Base-by-base conservation (phyloP, 2,329 filamentous ascomycete genomes). In the Fusarium sp. region DNA sequence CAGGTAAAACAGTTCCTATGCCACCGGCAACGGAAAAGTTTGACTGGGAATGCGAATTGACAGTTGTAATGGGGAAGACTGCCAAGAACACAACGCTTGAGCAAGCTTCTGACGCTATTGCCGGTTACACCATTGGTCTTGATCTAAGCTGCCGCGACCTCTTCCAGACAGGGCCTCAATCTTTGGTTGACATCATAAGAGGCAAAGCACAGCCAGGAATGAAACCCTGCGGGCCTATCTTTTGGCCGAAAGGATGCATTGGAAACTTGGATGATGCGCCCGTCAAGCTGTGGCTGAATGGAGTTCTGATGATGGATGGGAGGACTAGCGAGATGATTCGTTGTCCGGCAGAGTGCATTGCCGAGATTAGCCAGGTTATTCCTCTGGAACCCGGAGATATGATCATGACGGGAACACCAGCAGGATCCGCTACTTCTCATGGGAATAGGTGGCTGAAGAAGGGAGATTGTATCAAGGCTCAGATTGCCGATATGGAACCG, bases 131-230 rank as follows among this genome's bases (percentile, higher is more conserved):
- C 2, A 38, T 60, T 6, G n/a, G 40, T 3, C 40, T 38, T 7
- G 26, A 45, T 26, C 49, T 55, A 4, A 38, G 57, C 15, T 55
- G 57, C 6, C 57, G 40, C 2, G 37, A 42, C 26, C 45, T 59
- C 6, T 59, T 59, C 18, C 35, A 58, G 13, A 20, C 40, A 9
- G 55, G 55, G 2, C 35, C 55, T 15, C 27, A n/a, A 6, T 27
- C 7, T 4, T 41, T 58, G 17, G 41, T 42, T 7, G 55, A 58
- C 17, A 58, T 58, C 3, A 40, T 58, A 1, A 35, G 55, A 4
- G 55, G 55, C n/a, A 58, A 58, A 11, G 55, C 55, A 8, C 55
- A 58, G n/a, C 55, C 55, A 8, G 55, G 44, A n/a, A 58, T 58
- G 55, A 58, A 58, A 3, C 55, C 55, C 3, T 33, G 27, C 4